Evolutionary conservation across 192 early-diverging fungal genomes (phyloP), one percentile per base, ranked within the genome.

Genomic region (Linnemannia schmuckeri): DNA sequence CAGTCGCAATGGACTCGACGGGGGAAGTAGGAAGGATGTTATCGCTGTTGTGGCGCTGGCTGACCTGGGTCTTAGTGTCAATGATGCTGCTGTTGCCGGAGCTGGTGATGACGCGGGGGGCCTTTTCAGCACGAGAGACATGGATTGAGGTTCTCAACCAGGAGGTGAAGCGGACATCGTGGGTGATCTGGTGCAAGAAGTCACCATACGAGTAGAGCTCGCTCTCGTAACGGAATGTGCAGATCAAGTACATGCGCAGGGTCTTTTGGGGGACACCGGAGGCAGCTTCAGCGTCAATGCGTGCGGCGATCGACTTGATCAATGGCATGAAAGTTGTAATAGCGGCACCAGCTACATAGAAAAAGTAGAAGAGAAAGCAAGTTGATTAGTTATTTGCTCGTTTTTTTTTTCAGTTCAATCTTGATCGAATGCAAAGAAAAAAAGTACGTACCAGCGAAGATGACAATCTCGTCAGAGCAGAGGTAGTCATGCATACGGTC

Each of bases 231-330:
- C 77, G 68, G 77, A 79, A 79, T 13, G 77, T 79, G 57, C 75
- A 77, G 42, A 77, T 79, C n/a, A 83, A 55, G 38, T 83, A 55
- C 82, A 83, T 83, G 38, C 82, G 76, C 0, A 78, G 76, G 4
- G 82, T 72, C 22, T 83, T 63, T 6, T 44, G 54, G 1, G 70
- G 57, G 35, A 10, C 46, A 27, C 40, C 52, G 8, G 52, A 33
- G 20, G 12, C n/a, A 22, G 24, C 61, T 13, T 41, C 57, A 13
- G 75, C 54, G 4, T 77, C 77, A 52, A 79, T 79, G 49, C 71
- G 77, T 33, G 77, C 77, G 24, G 66, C 77, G 7, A 79, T 72
- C 47, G 77, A 44, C 37, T 79, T 79, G 37, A 79, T 52, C 22
- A 79, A 27, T 27, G 77, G 52, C 69, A 72, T 79, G 38, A 79